Evolutionary conservation across 257 asterid species (phyloP), one percentile per base, ranked within the genome.

Genomic region (Solanum ossicruentum): DNA sequence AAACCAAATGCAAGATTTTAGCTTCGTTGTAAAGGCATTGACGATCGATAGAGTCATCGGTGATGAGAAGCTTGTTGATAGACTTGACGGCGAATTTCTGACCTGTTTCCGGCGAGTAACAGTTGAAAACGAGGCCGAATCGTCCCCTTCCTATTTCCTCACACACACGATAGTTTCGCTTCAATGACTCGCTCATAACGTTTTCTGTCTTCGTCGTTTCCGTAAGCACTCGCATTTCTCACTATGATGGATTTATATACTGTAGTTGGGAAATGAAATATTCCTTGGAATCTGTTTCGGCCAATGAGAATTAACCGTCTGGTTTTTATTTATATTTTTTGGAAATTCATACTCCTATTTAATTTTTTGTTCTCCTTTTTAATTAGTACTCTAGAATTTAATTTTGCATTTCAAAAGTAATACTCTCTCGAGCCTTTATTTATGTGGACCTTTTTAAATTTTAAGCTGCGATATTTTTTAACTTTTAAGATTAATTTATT

Each of bases 91-190:
- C 97, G 90, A 90, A 90, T 86, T 86, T 36, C 11, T 89, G 86
- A 0, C 92, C 95, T 77, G 91, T 83, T 67, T 2, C 83, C 84
- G 87, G 60, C 75, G 94, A 89, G 86, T 87, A 63, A 85, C 97
- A 92, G 90, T 86, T 91, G 83, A 84, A 93, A 20, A 94, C 95
- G 88, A 89, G 90, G 89, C 97, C 97, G 95, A 86, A 93, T 61
- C 89, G 88, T 84, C 97, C 98, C 85, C 91, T 87, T 9, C 97
- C 98, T 0, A 94, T 84, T 86, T 94, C 94, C 84, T 90, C 94
- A 4, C 90, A 79, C 15, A 94, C 88, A 47, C 84, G 87, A 84
- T 94, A 94, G 49, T 92, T 89, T 73, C 92, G 86, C 80, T 87
- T 88, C 49, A 92, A 86, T 82, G 88, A 91, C 80, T 85, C 90